Conservation (phyloP, 441 rosid species). For the Adansonia rubrostipa region DNA sequence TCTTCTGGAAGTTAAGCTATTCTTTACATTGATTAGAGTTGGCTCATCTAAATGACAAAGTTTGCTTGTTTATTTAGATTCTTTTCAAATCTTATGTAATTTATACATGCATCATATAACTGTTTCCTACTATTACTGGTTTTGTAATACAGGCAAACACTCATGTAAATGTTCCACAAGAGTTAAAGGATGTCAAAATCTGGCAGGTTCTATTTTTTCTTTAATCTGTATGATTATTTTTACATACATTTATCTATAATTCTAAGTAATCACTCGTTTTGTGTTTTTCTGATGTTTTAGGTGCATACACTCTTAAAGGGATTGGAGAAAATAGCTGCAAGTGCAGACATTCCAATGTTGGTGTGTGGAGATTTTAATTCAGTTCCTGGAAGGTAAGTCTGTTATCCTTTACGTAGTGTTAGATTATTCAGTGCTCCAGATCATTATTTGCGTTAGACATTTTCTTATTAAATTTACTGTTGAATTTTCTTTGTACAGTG, state of each 20-base stretch:
- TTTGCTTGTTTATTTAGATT: not conserved
- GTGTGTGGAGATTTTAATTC: conserved; percentile 99
- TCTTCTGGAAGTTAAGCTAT: not conserved
- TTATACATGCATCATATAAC: not conserved
- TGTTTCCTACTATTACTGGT: conserved; percentile 9
- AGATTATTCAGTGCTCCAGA: conserved; percentile 14
- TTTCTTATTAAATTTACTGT: conserved; percentile 22
- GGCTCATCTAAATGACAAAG: not conserved
- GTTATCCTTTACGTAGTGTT: conserved; percentile 9
- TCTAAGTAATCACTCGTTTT: conserved; percentile 17
- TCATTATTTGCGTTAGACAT: conserved; percentile 3
- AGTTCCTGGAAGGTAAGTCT: conserved; percentile 81
- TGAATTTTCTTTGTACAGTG: conserved; percentile 54
- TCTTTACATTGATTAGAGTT: not conserved
- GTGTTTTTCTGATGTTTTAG: conserved; percentile 43
- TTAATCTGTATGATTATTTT: not conserved
- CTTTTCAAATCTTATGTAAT: not conserved
- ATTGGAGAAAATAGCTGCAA: conserved; percentile 95
- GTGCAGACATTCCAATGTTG: conserved; percentile 99
- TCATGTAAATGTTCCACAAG: conserved; percentile 86
- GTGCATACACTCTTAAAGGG: conserved; percentile 97
- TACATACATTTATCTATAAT: conserved; percentile 3
- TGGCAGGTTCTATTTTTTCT: conserved; percentile 79
- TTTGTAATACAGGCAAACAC: conserved; percentile 83
- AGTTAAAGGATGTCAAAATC: conserved; percentile 94